Percentiles rank a stretch among this genome's conserved stretches.
Conservation (phyloP, 805 yeast species). For the Candida khao-thaluensis region DNA sequence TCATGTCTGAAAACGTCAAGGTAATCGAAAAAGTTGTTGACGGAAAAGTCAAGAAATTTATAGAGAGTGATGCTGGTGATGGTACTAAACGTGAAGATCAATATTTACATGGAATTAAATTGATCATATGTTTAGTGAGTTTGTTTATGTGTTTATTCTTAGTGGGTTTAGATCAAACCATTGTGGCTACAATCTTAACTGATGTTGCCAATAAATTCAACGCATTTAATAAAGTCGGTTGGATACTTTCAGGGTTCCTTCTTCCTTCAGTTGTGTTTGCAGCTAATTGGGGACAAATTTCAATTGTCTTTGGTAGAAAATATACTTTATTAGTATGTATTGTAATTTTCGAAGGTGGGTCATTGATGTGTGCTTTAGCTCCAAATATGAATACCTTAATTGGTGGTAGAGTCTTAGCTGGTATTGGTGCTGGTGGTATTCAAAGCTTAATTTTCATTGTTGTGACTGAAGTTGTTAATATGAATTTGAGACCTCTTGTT, state of each 20-base stretch:
- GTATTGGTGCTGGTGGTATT: slow-evolving; percentile 39
- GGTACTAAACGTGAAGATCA: slow-evolving; percentile 41
- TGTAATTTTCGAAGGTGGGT: slow-evolving; percentile 20
- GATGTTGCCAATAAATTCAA: slow-evolving; percentile 37
- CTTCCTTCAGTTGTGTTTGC: slow-evolving; percentile 33
- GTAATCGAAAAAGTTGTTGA: slow-evolving; percentile 2
- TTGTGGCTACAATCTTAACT: slow-evolving; percentile 34
- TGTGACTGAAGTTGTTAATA: slow-evolving; percentile 31
- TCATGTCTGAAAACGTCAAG: slow-evolving; percentile 1
- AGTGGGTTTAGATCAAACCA: slow-evolving; percentile 41
- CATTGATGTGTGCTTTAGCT: slow-evolving; percentile 39
- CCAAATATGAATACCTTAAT: slow-evolving; percentile 36
- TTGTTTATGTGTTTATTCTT: slow-evolving; percentile 32
- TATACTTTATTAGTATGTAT: slow-evolving; percentile 18
- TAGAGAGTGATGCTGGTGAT: slow-evolving; percentile 44
- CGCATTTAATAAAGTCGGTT: slow-evolving; percentile 33
- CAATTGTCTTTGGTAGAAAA: slow-evolving; percentile 39
- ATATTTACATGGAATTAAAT: slow-evolving; percentile 28
- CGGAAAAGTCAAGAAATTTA: slow-evolving; percentile 17
- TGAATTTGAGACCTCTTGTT: slow-evolving; percentile 34
- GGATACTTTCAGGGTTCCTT: slow-evolving; percentile 39
- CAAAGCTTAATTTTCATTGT: slow-evolving; percentile 29
- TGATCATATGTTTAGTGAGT: slow-evolving; percentile 27
- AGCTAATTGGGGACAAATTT: slow-evolving; percentile 37
- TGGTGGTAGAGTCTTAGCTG: slow-evolving; percentile 41